phyloP scores from a whole-genome alignment of 2,329 filamentous ascomycete species.

The Phyllosticta citrichinensis region DNA sequence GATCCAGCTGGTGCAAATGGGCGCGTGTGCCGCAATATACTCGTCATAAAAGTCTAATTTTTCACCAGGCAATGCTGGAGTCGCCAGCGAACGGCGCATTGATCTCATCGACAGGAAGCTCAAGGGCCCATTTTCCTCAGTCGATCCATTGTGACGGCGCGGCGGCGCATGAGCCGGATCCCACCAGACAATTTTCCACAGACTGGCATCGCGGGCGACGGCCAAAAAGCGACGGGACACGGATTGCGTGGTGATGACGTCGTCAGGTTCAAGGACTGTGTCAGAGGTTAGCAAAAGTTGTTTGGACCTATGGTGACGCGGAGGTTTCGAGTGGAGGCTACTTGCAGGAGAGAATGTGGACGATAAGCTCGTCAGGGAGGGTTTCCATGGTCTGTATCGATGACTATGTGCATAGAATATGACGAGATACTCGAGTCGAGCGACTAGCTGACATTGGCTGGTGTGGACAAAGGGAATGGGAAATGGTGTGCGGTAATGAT shows the following conservation, averaged over 20 bases:
- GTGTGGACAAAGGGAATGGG: too few species aligned
- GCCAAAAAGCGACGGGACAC: slow-evolving; percentile 56
- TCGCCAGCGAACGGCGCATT: slow-evolving; percentile 52
- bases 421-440: background rate
- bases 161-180: slow-evolving; percentile 54
- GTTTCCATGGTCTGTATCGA: background rate
- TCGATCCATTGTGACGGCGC: slow-evolving; percentile 46
- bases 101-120: slow-evolving; percentile 18
- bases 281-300: slow-evolving; percentile 10
- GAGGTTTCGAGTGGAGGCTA: slow-evolving; percentile 8
- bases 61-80: slow-evolving; percentile 60
- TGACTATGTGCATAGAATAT: background rate
- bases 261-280: slow-evolving; percentile 51
- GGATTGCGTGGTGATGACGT: slow-evolving; percentile 59
- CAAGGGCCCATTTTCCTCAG: slow-evolving; percentile 20
- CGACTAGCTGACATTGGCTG: background rate
- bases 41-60: slow-evolving; percentile 77
- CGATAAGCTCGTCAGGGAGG: slow-evolving; percentile 32
- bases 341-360: slow-evolving; percentile 35
- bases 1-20: slow-evolving; percentile 67
- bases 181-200: slow-evolving; percentile 72
- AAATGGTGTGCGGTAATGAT: too few species aligned
- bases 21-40: slow-evolving; percentile 72
- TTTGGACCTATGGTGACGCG: background rate
- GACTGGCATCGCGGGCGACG: slow-evolving; percentile 60